Base-by-base conservation (phyloP, 192 early-diverging fungal species). In the Coemansia furcata region DNA sequence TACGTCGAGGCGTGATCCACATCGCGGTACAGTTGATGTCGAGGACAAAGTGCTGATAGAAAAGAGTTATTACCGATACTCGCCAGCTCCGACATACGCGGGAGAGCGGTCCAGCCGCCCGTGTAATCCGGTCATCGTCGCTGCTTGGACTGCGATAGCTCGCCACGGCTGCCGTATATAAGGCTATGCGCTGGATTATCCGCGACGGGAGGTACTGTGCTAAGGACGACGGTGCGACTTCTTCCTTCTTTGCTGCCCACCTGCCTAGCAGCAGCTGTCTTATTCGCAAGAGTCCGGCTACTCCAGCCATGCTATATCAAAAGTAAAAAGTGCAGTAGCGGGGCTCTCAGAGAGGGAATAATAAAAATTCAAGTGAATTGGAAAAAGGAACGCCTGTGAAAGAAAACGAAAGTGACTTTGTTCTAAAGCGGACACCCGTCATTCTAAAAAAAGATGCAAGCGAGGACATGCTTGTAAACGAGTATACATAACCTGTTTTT, bases 11-110 rank as follows among this genome's bases (percentile, higher is more conserved):
- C 26, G 72, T 63, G 10, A 80, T 71, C 62, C 60, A 60, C 66
- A 74, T 70, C 1, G 77, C 68, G 0, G 60, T 68, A 26, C 68
- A 74, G 69, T 74, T 80, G 43, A 80, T 71, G 60, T 74, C 72
- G 5, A 80, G 59, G 2, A 63, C 65, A 61, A 74, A 74, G 32
- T 74, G 72, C 38, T 66, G 65, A 46, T 80, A 80, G 50, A 80
- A 80, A 40, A 71, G 10, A 3, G 68, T 26, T 4, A 74, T 66
- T 29, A 65, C 62, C 3, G 72, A 65, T 11, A 71, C 72, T 3
- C 77, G 77, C 77, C 77, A 80, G 65, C 58, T 71, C 14, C 72
- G 72, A 29, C 77, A 74, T 21, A 80, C 77, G 1, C 57, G 65
- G 10, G 71, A 68, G 33, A 80, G 29, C 1, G 77, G 42, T 12